A percentile compares a stretch with the other conserved stretches of the same genome.
Evolutionary conservation across 1,284 basidiomycete genomes (phyloP).

Genomic region (Porogramme epimiltina): DNA sequence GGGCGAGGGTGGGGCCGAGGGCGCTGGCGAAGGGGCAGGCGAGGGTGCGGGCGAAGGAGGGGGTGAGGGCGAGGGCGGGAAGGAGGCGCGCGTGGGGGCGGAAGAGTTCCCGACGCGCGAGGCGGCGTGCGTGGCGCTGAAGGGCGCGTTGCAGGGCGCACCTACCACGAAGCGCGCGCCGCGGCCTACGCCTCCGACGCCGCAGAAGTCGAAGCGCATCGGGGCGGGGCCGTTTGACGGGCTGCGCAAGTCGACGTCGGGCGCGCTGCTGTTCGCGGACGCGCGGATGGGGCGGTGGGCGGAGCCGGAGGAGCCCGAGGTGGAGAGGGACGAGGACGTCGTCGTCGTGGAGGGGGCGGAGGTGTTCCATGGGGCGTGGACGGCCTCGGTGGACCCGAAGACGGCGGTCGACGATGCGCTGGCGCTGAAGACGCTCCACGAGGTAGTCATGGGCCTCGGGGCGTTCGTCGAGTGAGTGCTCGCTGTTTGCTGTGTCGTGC

Average conservation of each 20-base stretch:
- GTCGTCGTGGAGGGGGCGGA: neutral
- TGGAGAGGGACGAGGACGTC: neutral
- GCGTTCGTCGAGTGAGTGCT: conserved; percentile 8
- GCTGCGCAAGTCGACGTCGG: conserved; percentile 9
- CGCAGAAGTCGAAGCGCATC: neutral
- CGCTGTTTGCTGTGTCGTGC: neutral
- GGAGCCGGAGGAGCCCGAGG: neutral
- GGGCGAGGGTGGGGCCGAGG: no score
- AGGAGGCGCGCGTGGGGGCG: no score
- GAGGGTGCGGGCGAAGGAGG: neutral
- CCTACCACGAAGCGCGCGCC: no score
- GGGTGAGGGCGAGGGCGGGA: neutral
- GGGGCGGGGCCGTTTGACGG: neutral
- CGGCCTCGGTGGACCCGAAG: conserved; percentile 6
- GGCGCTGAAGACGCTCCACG: conserved; percentile 17
- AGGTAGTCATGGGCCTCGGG: conserved; percentile 11
- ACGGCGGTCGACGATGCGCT: conserved; percentile 13
- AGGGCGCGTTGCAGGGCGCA: no score
- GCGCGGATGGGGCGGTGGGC: neutral
- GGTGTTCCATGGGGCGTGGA: conserved; percentile 19
- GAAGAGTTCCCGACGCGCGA: conserved; percentile 16
- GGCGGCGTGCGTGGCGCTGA: conserved; percentile 6
- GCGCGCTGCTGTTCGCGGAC: conserved; percentile 12
- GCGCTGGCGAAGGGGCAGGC: neutral
- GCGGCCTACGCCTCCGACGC: no score